Evolutionary conservation across 2,329 filamentous ascomycete genomes (phyloP).

Genomic region (Aspergillus fijiensis): DNA sequence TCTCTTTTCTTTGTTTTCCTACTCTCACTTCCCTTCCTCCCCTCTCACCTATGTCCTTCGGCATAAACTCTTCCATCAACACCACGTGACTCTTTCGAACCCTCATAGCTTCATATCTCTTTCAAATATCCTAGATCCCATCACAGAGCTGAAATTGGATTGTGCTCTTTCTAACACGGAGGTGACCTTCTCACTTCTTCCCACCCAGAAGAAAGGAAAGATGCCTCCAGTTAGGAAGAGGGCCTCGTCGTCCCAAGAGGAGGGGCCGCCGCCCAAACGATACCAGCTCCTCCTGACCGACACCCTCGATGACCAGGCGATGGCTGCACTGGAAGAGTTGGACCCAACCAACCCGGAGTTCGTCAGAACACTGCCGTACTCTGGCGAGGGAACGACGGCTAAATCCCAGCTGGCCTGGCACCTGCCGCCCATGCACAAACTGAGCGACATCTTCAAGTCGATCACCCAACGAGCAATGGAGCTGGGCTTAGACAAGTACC

Average conservation of each 20-base stretch:
- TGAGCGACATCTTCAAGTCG: slow-evolving; percentile 32
- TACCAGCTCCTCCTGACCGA: background rate
- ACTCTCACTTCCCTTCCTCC: background rate
- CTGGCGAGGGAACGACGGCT: slow-evolving; percentile 1
- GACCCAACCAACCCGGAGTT: slow-evolving; percentile 25
- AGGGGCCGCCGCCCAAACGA: background rate
- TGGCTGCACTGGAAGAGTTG: background rate
- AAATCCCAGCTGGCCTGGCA: slow-evolving; percentile 19
- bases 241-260: background rate
- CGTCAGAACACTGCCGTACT: slow-evolving; percentile 16
- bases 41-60: background rate
- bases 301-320: background rate
- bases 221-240: slow-evolving; percentile 7
- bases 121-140: background rate
- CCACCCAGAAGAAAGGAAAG: background rate
- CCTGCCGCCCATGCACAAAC: slow-evolving; percentile 27
- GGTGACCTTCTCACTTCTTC: background rate
- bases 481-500: slow-evolving; percentile 48
- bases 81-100: slow-evolving; percentile 16
- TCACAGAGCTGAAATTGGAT: background rate
- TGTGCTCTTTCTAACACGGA: background rate
- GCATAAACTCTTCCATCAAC: background rate
- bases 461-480: slow-evolving; percentile 26
- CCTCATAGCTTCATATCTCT: slow-evolving; percentile 6
- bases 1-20: background rate